These are phyloP conservation scores for Pestalotiopsis sp. DNA, from an alignment of 2,329 filamentous ascomycete genomes.

Conservation along the genomic window DNA sequence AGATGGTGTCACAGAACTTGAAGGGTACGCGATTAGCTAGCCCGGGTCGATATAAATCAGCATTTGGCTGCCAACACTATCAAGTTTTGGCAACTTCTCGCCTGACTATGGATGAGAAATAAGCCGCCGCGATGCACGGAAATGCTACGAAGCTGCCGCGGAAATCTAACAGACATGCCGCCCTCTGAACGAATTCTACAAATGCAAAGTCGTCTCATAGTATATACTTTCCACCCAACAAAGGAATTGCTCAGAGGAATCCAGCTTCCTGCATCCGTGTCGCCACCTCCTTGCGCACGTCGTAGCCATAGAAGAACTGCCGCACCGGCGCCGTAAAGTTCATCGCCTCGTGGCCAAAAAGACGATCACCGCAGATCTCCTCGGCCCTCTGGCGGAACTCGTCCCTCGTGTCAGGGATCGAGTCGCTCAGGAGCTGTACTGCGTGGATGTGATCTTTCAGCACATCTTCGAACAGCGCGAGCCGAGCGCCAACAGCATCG, in stretches of 20 bases:
- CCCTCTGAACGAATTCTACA: neutral
- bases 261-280: conserved; percentile 10
- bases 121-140: neutral
- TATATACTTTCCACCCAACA: neutral
- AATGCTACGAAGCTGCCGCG: neutral
- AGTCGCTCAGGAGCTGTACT: conserved; percentile 16
- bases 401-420: conserved; percentile 12
- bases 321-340: conserved; percentile 16
- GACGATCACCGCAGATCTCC: conserved; percentile 13
- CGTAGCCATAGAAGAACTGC: conserved; percentile 17
- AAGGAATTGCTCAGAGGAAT: neutral
- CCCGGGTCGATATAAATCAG: neutral
- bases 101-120: neutral
- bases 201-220: neutral
- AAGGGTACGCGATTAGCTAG: neutral
- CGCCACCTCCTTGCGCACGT: conserved; percentile 16
- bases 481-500: neutral
- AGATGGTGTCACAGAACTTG: neutral
- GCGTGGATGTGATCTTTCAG: conserved; percentile 18
- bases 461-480: conserved; percentile 13
- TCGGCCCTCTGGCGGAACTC: conserved; percentile 14
- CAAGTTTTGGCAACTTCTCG: neutral
- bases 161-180: neutral
- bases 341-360: conserved; percentile 10
- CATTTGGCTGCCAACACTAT: neutral